A percentile compares a stretch with the other conserved stretches of the same genome.
These are phyloP conservation scores for Leucocoprinus leucothites DNA, from an alignment of 768 basidiomycete species.

Conservation along the genomic window DNA sequence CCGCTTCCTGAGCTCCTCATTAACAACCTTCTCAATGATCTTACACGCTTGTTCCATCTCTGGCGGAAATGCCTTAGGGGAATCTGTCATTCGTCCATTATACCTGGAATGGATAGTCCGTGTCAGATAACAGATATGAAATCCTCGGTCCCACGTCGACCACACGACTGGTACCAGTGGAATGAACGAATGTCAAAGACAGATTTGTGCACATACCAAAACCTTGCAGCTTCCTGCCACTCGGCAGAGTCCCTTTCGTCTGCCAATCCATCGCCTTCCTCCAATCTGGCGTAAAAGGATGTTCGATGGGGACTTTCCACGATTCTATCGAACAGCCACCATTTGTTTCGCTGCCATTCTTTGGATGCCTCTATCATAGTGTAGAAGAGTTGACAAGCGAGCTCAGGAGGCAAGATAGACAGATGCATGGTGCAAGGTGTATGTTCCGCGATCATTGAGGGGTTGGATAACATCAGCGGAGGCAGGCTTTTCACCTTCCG, in stretches of 20 bases:
- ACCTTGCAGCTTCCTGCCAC: slow-evolving; percentile 74
- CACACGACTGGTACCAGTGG: background rate
- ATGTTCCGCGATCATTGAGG: slow-evolving; percentile 62
- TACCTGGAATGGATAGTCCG: slow-evolving; percentile 52
- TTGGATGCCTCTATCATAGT: slow-evolving; percentile 61
- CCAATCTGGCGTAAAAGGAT: slow-evolving; percentile 63
- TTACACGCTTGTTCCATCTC: slow-evolving; percentile 79
- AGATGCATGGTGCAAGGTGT: slow-evolving; percentile 75
- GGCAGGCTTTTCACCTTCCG: slow-evolving; percentile 35
- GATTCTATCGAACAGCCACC: slow-evolving; percentile 81
- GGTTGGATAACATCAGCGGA: slow-evolving; percentile 63
- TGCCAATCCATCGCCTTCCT: slow-evolving; percentile 32
- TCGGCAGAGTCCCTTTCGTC: background rate
- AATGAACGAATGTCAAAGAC: background rate
- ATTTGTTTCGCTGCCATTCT: slow-evolving; percentile 70
- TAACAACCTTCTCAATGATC: slow-evolving; percentile 68
- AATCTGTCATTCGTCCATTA: slow-evolving; percentile 63
- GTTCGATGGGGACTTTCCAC: slow-evolving; percentile 87
- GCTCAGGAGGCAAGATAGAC: slow-evolving; percentile 66
- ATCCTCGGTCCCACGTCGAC: background rate
- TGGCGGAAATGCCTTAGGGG: slow-evolving; percentile 55
- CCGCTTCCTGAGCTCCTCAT: slow-evolving; percentile 63
- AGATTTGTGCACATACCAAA: slow-evolving; percentile 46
- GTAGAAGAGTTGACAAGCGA: slow-evolving; percentile 75
- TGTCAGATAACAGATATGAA: background rate